Conservation (phyloP, 106 monocot species). For the Dendrobium nobile region DNA sequence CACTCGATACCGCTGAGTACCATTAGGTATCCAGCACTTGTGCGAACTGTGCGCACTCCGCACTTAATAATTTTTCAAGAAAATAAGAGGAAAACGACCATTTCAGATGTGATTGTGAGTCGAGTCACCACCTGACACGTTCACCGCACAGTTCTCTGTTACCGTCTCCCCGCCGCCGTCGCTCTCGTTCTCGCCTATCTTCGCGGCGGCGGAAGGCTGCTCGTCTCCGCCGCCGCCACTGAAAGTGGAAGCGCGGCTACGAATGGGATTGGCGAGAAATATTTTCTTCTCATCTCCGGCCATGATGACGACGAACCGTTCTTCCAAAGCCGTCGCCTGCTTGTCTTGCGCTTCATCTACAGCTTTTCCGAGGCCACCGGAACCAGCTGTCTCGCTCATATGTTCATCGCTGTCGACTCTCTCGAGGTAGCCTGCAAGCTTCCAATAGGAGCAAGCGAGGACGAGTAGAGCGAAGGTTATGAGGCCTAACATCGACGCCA, state of each 20-base stretch:
- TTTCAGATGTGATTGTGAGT: background rate
- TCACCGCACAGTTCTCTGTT: background rate
- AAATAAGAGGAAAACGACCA: no score
- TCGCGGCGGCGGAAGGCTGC: background rate
- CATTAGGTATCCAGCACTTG: no score
- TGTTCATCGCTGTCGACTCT: no score
- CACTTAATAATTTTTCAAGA: no score
- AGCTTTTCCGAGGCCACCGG: background rate
- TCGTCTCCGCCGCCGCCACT: background rate
- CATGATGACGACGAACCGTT: slow-evolving; percentile 41
- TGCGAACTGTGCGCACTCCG: no score
- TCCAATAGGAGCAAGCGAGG: slow-evolving; percentile 50
- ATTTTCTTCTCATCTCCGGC: slow-evolving; percentile 34
- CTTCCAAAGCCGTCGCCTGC: slow-evolving; percentile 1
- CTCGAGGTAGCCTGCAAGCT: slow-evolving; percentile 33
- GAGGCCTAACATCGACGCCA: slow-evolving; percentile 46
- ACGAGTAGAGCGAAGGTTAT: slow-evolving; percentile 44
- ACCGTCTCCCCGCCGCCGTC: background rate
- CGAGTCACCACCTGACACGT: background rate
- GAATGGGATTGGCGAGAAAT: slow-evolving; percentile 34
- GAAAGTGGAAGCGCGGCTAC: slow-evolving; percentile 13
- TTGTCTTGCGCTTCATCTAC: background rate
- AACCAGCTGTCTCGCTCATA: background rate
- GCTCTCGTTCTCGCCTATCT: background rate
- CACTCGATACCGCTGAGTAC: no score